Percentiles rank a stretch among this genome's conserved stretches.
phyloP scores from a whole-genome alignment of 108 stramenopile genomes.

The Cyclostephanos invisitatus region DNA sequence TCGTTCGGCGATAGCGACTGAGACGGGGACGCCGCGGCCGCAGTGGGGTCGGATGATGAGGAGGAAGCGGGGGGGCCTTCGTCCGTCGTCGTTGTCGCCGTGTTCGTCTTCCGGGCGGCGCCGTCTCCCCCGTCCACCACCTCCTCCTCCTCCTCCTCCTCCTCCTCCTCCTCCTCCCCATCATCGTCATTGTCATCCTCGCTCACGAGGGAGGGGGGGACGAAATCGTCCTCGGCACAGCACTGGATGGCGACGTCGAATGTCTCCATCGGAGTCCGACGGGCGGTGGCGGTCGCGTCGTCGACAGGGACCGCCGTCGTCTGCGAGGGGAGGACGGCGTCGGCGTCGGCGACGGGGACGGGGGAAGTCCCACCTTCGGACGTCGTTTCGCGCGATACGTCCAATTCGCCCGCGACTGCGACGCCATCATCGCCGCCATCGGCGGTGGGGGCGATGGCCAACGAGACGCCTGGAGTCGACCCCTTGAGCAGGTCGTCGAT shows the following conservation, averaged over 20 bases:
- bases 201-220: slow-evolving; percentile 51
- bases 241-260: slow-evolving; percentile 83
- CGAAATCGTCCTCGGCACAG: slow-evolving; percentile 73
- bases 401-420: neutral
- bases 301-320: neutral
- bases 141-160: slow-evolving; percentile 39
- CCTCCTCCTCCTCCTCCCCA: slow-evolving; percentile 38
- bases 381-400: neutral
- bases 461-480: slow-evolving; percentile 34
- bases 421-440: slow-evolving; percentile 5
- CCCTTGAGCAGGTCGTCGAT: slow-evolving; percentile 74
- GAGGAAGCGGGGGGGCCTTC: slow-evolving; percentile 11
- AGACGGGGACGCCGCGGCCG: slow-evolving; percentile 3
- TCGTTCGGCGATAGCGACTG: slow-evolving; percentile 50
- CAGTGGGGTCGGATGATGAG: neutral
- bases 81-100: slow-evolving; percentile 21
- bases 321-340: neutral
- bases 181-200: slow-evolving; percentile 56
- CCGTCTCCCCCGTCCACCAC: slow-evolving; percentile 18
- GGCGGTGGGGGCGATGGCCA: slow-evolving; percentile 11
- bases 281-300: neutral
- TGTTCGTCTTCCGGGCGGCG: slow-evolving; percentile 3
- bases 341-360: neutral
- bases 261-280: slow-evolving; percentile 47
- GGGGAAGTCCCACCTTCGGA: neutral